Conservation (phyloP, 2,329 filamentous ascomycete genomes). For the Botrytis byssoidea region DNA sequence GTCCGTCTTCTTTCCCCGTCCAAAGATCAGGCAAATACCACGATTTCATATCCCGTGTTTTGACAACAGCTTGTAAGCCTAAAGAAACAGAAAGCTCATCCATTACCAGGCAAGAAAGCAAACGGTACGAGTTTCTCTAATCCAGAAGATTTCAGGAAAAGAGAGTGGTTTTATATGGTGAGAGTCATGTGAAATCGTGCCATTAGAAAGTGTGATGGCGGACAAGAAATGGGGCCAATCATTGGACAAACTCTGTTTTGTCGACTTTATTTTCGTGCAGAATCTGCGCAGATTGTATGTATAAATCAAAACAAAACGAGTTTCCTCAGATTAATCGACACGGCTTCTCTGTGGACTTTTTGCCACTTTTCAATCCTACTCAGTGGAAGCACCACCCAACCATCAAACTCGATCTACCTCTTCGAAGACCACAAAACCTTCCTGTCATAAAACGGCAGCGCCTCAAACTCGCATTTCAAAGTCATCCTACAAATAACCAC, state of each 20-base stretch:
- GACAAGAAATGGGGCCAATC: background rate
- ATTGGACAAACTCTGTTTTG: background rate
- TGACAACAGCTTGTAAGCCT: background rate
- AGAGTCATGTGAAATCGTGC: background rate
- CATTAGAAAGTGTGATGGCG: background rate
- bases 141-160: background rate
- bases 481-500: background rate
- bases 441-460: background rate
- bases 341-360: background rate
- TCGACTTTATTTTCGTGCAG: background rate
- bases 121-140: no score
- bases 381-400: background rate
- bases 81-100: background rate
- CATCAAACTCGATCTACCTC: background rate
- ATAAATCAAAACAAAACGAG: no score
- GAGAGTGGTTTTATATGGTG: background rate
- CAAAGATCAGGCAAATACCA: background rate
- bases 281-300: fast-evolving
- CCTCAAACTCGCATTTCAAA: background rate
- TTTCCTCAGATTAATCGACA: background rate
- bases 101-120: no score
- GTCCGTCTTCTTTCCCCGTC: background rate
- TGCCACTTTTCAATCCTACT: background rate
- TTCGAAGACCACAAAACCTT: background rate
- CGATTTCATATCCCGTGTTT: background rate